These are phyloP conservation scores for Chaetomium globosum DNA, from an alignment of 2,329 filamentous ascomycete species.

Conservation along the genomic window DNA sequence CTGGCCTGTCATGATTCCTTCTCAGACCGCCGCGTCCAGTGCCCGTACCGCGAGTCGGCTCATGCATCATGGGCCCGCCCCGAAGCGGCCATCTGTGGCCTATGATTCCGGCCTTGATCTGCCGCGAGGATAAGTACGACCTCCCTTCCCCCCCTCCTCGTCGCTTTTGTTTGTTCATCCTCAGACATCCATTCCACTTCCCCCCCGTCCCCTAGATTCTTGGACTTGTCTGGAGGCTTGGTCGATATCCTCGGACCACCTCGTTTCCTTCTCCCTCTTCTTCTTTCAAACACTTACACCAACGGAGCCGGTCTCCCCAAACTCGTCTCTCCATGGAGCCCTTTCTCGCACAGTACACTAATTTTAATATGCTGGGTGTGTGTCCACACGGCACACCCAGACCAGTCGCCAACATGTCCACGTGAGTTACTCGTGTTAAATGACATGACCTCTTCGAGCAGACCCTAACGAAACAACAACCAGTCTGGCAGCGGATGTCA, in stretches of 20 bases:
- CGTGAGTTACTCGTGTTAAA: slow-evolving; percentile 42
- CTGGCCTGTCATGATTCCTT: slow-evolving; percentile 23
- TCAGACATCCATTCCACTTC: slow-evolving; percentile 37
- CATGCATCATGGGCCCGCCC: slow-evolving; percentile 36
- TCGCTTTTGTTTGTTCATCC: slow-evolving; percentile 38
- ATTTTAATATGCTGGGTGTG: slow-evolving; percentile 37
- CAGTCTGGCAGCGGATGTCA: slow-evolving; percentile 65
- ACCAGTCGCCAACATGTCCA: slow-evolving; percentile 46
- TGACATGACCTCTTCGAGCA: background rate
- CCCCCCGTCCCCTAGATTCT: slow-evolving; percentile 25
- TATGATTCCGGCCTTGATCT: slow-evolving; percentile 34
- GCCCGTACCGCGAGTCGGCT: slow-evolving; percentile 31
- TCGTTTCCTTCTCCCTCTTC: slow-evolving; percentile 31
- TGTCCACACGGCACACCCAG: slow-evolving; percentile 34
- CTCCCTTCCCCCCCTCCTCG: slow-evolving; percentile 33
- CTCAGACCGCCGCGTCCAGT: slow-evolving; percentile 31
- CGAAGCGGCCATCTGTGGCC: slow-evolving; percentile 35
- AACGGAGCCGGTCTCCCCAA: slow-evolving; percentile 39
- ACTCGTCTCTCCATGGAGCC: slow-evolving; percentile 27
- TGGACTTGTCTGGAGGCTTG: slow-evolving; percentile 31
- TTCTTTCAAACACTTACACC: slow-evolving; percentile 27
- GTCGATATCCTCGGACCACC: slow-evolving; percentile 26
- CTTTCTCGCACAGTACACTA: slow-evolving; percentile 27
- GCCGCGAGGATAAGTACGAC: slow-evolving; percentile 40
- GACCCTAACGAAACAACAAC: slow-evolving; percentile 28